Percentiles rank a stretch among this genome's conserved stretches.
phyloP scores from a whole-genome alignment of 129 eudicot species.

The Lonicera japonica region DNA sequence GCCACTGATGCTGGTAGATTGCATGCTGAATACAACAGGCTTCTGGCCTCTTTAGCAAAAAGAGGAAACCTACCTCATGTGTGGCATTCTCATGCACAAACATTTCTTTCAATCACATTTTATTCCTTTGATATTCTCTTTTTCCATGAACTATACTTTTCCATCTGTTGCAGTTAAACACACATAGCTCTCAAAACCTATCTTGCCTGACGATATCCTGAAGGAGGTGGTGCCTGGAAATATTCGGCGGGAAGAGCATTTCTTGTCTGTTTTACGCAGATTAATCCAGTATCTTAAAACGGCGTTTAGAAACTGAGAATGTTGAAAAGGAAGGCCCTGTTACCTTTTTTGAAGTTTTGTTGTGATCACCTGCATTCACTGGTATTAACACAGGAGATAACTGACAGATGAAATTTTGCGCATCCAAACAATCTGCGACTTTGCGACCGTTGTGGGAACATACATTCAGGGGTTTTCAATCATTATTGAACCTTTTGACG shows the following conservation, averaged over 20 bases:
- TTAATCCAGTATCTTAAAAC: conserved; percentile 75
- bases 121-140: not conserved
- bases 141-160: not conserved
- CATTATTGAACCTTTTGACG: conserved; percentile 93
- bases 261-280: conserved; percentile 87
- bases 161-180: conserved; percentile 46
- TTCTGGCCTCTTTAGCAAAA: conserved; percentile 88
- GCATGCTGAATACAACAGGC: conserved; percentile 91
- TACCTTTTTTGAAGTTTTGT: conserved; percentile 83
- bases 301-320: conserved; percentile 76
- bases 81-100: conserved; percentile 15
- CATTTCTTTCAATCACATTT: not conserved
- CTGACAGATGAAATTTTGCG: conserved; percentile 83
- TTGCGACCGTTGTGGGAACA: conserved; percentile 96
- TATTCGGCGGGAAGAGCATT: conserved; percentile 87
- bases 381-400: conserved; percentile 81
- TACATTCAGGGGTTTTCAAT: conserved; percentile 92
- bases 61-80: conserved; percentile 79
- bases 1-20: conserved; percentile 87
- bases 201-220: conserved; percentile 84
- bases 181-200: conserved; percentile 86
- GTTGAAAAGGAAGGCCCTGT: conserved; percentile 96
- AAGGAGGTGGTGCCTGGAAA: conserved; percentile 98
- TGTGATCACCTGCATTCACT: conserved; percentile 90
- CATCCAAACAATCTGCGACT: conserved; percentile 87